Percentiles rank a stretch among this genome's conserved stretches.
phyloP scores from a whole-genome alignment of 2,329 filamentous ascomycete species.

The Aspergillus aculeatinus region DNA sequence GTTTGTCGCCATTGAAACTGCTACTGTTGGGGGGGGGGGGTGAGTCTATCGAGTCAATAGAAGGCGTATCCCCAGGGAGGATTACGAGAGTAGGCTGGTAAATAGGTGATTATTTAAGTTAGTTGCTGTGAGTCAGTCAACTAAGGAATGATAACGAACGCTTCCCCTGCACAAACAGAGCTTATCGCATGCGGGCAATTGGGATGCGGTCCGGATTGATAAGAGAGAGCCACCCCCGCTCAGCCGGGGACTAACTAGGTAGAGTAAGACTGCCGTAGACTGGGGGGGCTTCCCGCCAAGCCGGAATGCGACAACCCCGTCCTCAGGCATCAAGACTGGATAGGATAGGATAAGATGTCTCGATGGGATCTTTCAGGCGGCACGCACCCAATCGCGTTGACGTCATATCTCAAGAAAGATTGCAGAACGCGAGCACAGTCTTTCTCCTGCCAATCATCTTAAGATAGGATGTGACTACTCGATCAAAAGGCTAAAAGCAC shows the following conservation, averaged over 20 bases:
- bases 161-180: neutral
- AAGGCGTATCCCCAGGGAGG: neutral
- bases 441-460: neutral
- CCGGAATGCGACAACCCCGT: neutral
- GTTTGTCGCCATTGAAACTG: conserved; percentile 30
- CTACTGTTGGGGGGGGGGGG: too few species aligned
- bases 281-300: neutral
- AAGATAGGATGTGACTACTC: neutral
- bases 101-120: too few species aligned
- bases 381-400: neutral
- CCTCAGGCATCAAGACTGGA: neutral
- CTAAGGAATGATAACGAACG: neutral
- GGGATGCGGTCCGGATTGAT: neutral
- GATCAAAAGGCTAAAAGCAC: neutral
- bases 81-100: too few species aligned
- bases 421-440: neutral
- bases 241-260: too few species aligned
- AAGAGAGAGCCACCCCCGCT: neutral
- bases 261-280: too few species aligned
- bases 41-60: neutral
- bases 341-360: neutral
- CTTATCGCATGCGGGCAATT: neutral
- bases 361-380: neutral
- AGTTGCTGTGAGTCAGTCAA: neutral
- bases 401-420: neutral